Base-by-base conservation (phyloP, 1,284 basidiomycete genomes). In the Marasmius tenuissimus region DNA sequence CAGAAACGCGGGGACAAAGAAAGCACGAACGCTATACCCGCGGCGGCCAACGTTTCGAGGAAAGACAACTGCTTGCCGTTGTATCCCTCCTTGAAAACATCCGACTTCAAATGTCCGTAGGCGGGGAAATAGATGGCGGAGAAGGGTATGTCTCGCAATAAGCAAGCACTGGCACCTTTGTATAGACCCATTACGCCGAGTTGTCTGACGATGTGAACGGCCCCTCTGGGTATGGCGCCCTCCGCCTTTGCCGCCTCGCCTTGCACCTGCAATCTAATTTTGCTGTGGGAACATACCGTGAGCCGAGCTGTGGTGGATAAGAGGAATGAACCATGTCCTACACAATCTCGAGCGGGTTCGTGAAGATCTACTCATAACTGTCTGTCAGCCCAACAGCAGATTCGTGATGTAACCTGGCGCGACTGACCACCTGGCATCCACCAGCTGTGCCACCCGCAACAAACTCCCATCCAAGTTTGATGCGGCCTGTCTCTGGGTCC, bases 221-320 rank as follows among this genome's bases (percentile, higher is more conserved):
- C 97, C 42, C 96, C 95, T 67, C 90, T 89, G 1, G 92, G 89
- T 8, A 83, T 82, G 33, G 88, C 89, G 52, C 89, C 92, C 61
- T 91, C 91, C 5, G 88, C 82, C 71, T 94, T 93, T 38, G 95
- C 93, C 39, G 94, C 88, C 79, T 99, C 97, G 50, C 97, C 97
- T 75, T 97, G 96, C 59, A 99, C 83, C 75, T 99, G 97, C 50
- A 99, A 80, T 61, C 97, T 93, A 72, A 99, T 99, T 83, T 99
- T 98, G 65, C 94, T 94, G 66, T 35, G 63, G 62, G 52, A 61
- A 61, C 27, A 33, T 54, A 66, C 9, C 62, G 58, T 54, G 27
- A 37, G 22, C 57, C 20, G 63, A 16, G 16, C 34, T 11, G 38
- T 34, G 27, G 10, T 9, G 14, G 27, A 52, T 37, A 14, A 37